Percentiles rank a stretch among this genome's conserved stretches.
These are phyloP conservation scores for Chlamydomonas applanata DNA, from an alignment of 139 green algal species.

Conservation along the genomic window DNA sequence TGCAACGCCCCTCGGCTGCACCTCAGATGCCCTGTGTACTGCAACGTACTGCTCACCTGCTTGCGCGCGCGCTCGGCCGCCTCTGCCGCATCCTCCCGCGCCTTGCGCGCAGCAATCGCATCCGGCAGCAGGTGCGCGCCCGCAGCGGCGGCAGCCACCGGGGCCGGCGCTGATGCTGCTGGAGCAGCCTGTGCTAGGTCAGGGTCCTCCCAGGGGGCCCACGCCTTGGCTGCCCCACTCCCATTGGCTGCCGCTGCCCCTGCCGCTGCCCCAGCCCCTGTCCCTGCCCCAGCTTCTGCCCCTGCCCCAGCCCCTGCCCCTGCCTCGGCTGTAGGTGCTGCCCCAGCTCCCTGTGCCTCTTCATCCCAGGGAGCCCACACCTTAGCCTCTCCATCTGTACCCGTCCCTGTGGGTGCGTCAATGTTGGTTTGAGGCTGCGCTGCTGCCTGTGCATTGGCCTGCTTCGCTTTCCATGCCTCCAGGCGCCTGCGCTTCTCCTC, in stretches of 20 bases:
- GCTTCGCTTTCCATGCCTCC: conserved; percentile 39
- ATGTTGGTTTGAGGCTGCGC: too few species aligned
- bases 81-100: conserved; percentile 1
- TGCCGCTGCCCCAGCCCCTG: conserved; percentile 28
- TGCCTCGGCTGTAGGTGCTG: too few species aligned
- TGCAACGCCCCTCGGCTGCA: too few species aligned
- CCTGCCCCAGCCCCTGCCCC: too few species aligned
- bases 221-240: conserved; percentile 5
- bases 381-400: conserved; percentile 7
- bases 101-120: conserved; percentile 1
- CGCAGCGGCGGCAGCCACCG: background rate
- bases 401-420: conserved; percentile 10
- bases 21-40: too few species aligned
- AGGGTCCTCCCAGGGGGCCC: conserved; percentile 61
- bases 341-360: background rate
- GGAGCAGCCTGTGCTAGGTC: background rate
- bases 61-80: background rate
- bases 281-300: too few species aligned
- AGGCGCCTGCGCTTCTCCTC: conserved; percentile 29
- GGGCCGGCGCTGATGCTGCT: conserved; percentile 5
- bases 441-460: background rate
- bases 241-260: conserved; percentile 6
- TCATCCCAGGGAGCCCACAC: conserved; percentile 6
- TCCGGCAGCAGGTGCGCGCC: conserved; percentile 10
- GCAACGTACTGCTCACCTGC: background rate